Conservation (phyloP, 2,329 filamentous ascomycete genomes). For the Exophiala bonariae region DNA sequence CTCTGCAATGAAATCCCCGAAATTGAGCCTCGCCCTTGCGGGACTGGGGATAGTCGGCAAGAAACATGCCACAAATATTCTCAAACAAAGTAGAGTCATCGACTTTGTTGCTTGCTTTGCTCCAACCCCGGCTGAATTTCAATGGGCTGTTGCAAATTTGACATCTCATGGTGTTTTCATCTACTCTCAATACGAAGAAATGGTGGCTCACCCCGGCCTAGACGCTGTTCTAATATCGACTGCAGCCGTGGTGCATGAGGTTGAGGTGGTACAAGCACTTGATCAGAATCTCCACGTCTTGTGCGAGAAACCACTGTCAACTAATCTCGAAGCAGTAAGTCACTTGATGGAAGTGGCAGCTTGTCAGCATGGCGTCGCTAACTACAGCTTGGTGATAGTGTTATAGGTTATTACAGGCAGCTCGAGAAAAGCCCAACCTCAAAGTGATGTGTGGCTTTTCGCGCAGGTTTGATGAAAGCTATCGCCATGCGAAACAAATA, state of each 20-base stretch:
- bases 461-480: slow-evolving; percentile 64
- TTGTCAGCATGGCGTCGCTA: slow-evolving; percentile 37
- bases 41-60: slow-evolving; percentile 52
- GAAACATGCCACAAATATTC: slow-evolving; percentile 51
- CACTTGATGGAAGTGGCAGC: too few relatives aligned
- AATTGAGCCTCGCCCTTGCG: slow-evolving; percentile 45
- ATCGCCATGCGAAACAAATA: slow-evolving; percentile 56
- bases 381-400: slow-evolving; percentile 44
- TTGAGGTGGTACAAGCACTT: slow-evolving; percentile 58
- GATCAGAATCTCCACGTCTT: slow-evolving; percentile 55
- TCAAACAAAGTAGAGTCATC: slow-evolving; percentile 46
- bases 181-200: slow-evolving; percentile 55
- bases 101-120: slow-evolving; percentile 50
- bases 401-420: slow-evolving; percentile 58
- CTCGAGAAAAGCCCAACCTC: slow-evolving; percentile 50
- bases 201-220: slow-evolving; percentile 56
- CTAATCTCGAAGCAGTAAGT: slow-evolving; percentile 59
- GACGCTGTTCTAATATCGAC: slow-evolving; percentile 57
- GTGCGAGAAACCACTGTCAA: slow-evolving; percentile 55
- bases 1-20: slow-evolving; percentile 19
- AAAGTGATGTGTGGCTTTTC: slow-evolving; percentile 69
- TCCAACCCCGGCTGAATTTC: slow-evolving; percentile 44
- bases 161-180: slow-evolving; percentile 57
- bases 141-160: slow-evolving; percentile 53
- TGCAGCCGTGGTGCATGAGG: slow-evolving; percentile 56